These are phyloP conservation scores for Backusella circina DNA, from an alignment of 192 early-diverging fungal species.

Conservation along the genomic window DNA sequence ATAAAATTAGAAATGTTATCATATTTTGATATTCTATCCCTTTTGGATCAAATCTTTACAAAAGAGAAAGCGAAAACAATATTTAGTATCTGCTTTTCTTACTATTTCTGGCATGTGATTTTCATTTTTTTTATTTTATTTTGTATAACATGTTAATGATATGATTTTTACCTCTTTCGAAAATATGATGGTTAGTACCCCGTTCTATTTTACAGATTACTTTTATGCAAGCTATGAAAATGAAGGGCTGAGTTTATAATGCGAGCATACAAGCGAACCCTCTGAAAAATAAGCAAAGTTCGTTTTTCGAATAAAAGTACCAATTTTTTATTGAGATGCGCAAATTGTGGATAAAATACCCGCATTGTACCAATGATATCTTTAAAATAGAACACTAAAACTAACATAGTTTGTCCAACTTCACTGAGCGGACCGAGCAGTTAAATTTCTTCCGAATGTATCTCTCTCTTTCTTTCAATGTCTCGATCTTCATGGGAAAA, in stretches of 20 bases:
- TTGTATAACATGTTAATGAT: neutral
- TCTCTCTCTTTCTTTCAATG: neutral
- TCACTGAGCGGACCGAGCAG: neutral
- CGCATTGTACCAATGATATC: neutral
- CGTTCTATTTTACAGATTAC: neutral
- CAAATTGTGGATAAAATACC: neutral
- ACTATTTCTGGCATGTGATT: neutral
- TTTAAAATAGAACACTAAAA: neutral
- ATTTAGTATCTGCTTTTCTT: neutral
- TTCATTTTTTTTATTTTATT: neutral
- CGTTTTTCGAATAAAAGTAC: neutral
- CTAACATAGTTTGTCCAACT: neutral
- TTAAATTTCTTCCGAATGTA: neutral
- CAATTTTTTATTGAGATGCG: neutral
- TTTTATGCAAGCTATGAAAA: neutral
- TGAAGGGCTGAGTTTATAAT: neutral
- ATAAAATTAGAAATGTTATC: conserved; percentile 7
- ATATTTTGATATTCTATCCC: neutral
- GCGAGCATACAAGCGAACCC: neutral
- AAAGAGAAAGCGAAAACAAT: neutral
- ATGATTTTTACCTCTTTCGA: neutral
- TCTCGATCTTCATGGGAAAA: neutral
- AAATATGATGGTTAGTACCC: neutral
- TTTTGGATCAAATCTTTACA: neutral
- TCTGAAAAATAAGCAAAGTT: neutral